A percentile compares a stretch with the other conserved stretches of the same genome.
These are phyloP conservation scores for Schizophyllum commune DNA, from an alignment of 1,284 basidiomycete species.

Conservation along the genomic window DNA sequence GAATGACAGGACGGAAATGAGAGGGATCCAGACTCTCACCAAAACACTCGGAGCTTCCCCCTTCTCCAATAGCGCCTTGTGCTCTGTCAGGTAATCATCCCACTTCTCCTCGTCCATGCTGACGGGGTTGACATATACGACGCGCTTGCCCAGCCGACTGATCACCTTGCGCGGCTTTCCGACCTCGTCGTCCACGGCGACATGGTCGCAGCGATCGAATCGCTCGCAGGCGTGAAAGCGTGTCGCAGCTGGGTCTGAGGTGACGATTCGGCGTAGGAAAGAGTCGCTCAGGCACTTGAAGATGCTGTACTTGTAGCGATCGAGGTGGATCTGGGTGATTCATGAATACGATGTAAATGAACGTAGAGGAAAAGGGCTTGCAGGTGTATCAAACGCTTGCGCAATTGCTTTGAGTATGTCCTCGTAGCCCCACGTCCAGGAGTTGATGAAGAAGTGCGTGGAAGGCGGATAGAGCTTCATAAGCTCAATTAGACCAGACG, in stretches of 20 bases:
- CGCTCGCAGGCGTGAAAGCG: constrained; percentile 92
- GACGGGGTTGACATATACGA: constrained; percentile 75
- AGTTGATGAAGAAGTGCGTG: constrained; percentile 81
- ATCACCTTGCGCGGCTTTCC: constrained; percentile 18
- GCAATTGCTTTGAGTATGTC: constrained; percentile 74
- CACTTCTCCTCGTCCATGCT: constrained; percentile 55
- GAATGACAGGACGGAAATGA: too few relatives aligned
- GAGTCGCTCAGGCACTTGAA: constrained; percentile 58
- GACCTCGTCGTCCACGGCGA: constrained; percentile 35
- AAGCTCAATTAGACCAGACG: constrained; percentile 57
- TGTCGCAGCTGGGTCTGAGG: constrained; percentile 48
- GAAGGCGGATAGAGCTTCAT: constrained; percentile 60
- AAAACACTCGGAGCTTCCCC: constrained; percentile 45
- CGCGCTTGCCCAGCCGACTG: constrained; percentile 39
- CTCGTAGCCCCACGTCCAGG: constrained; percentile 94
- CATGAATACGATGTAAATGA: neutral
- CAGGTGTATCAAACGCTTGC: constrained; percentile 53
- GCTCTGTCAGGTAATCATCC: constrained; percentile 51
- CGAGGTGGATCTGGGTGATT: constrained; percentile 68
- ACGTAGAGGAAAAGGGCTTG: constrained; percentile 19
- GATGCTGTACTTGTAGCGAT: constrained; percentile 76
- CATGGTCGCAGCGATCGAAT: constrained; percentile 62
- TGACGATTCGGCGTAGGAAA: constrained; percentile 57
- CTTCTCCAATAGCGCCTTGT: constrained; percentile 30
- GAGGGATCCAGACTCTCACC: too few relatives aligned